Percentiles rank a stretch among this genome's conserved stretches.
phyloP scores from a whole-genome alignment of 2,329 filamentous ascomycete species.

The Alternaria incomplexa region DNA sequence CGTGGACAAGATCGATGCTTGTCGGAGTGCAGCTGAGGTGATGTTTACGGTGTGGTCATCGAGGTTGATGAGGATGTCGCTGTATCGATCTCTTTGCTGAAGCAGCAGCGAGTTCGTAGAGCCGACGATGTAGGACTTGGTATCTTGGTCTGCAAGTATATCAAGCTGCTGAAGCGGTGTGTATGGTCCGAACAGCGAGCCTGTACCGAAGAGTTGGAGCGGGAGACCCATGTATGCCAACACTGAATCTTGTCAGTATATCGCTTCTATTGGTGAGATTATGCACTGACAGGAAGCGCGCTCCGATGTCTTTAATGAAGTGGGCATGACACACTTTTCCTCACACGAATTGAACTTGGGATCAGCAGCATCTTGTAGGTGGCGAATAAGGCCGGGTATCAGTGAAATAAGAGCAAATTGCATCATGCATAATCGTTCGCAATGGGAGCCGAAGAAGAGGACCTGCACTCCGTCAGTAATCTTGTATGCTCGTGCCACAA shows the following conservation, averaged over 20 bases:
- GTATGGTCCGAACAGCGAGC: conserved; percentile 94
- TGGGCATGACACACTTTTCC: conserved; percentile 74
- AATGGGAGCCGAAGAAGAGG: conserved; percentile 97
- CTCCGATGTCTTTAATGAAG: conserved; percentile 89
- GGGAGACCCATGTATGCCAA: conserved; percentile 94
- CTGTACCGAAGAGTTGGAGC: conserved; percentile 94
- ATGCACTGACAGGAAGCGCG: conserved; percentile 69
- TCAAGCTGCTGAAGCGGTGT: conserved; percentile 96
- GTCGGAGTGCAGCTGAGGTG: conserved; percentile 76
- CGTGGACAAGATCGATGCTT: conserved; percentile 77
- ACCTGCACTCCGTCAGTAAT: conserved; percentile 65
- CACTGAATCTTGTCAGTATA: conserved; percentile 56
- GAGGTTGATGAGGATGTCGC: conserved; percentile 94
- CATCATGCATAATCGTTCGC: conserved; percentile 95
- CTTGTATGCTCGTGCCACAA: background rate
- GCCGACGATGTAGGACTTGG: conserved; percentile 96
- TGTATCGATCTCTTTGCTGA: conserved; percentile 94
- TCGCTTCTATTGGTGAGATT: background rate
- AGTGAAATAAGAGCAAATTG: conserved; percentile 96
- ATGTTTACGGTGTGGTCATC: conserved; percentile 88
- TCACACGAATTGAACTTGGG: conserved; percentile 89
- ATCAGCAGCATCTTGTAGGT: conserved; percentile 92
- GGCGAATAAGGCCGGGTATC: conserved; percentile 89
- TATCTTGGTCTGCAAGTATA: conserved; percentile 88
- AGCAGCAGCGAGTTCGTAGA: conserved; percentile 94